These are phyloP conservation scores for Phytophthora pluvialis DNA, from an alignment of 352 stramenopile species.

Conservation along the genomic window DNA sequence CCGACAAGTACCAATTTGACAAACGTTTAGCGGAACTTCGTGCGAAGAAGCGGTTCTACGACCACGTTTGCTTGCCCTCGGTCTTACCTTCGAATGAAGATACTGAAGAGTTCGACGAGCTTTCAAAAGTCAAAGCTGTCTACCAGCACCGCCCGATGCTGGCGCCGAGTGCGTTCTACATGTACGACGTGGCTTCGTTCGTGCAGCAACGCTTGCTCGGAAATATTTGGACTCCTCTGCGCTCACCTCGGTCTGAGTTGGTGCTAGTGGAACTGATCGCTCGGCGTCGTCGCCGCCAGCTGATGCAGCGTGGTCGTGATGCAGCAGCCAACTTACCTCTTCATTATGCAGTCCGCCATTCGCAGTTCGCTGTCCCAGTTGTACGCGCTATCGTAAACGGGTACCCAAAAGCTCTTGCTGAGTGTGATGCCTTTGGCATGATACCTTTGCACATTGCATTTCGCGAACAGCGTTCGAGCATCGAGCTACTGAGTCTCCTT, in stretches of 20 bases:
- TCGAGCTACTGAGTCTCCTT: constrained; percentile 41
- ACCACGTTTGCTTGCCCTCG: constrained; percentile 24
- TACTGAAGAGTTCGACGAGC: neutral
- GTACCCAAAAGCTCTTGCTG: constrained; percentile 46
- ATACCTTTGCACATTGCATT: constrained; percentile 70
- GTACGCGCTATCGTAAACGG: constrained; percentile 47
- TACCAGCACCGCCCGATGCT: constrained; percentile 33
- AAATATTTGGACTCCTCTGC: constrained; percentile 59
- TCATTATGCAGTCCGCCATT: constrained; percentile 62
- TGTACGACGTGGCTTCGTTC: constrained; percentile 47
- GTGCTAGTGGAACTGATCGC: constrained; percentile 61
- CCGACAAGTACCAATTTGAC: constrained; percentile 50
- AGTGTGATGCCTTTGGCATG: constrained; percentile 59
- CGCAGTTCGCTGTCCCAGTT: constrained; percentile 37
- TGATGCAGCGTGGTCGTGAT: constrained; percentile 55
- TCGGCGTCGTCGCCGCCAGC: constrained; percentile 51
- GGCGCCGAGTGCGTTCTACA: constrained; percentile 46
- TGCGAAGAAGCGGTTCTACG: constrained; percentile 55
- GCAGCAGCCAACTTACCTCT: constrained; percentile 52
- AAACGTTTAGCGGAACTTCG: constrained; percentile 45
- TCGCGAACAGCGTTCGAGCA: constrained; percentile 38
- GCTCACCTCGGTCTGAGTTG: constrained; percentile 30
- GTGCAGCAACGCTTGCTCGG: constrained; percentile 52
- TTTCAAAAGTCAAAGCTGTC: neutral
- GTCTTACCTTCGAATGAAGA: neutral